phyloP scores from a whole-genome alignment of 148 eudicot genomes.

The Cornus controversa region DNA sequence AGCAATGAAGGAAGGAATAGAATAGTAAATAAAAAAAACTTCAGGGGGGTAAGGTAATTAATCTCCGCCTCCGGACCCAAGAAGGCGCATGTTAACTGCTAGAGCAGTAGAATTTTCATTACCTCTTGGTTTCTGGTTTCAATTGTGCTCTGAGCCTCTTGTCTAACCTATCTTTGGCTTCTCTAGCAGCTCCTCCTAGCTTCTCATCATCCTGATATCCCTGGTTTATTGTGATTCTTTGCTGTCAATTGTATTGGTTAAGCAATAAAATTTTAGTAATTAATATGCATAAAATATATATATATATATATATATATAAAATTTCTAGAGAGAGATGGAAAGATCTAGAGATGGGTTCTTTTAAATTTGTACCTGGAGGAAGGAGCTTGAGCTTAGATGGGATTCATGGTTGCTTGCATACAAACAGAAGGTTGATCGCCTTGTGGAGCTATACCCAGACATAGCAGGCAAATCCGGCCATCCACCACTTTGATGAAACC shows the following conservation, averaged over 20 bases:
- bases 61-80: neutral
- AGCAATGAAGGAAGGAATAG: too few species aligned
- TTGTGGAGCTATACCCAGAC: constrained; percentile 18
- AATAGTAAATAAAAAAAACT: too few species aligned
- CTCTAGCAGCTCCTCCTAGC: constrained; percentile 63
- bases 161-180: constrained; percentile 76
- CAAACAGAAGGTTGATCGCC: constrained; percentile 41
- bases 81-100: neutral
- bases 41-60: too few species aligned
- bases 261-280: neutral
- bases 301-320: neutral
- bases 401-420: constrained; percentile 34
- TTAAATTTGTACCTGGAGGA: constrained; percentile 12
- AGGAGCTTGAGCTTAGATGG: constrained; percentile 23
- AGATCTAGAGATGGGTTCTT: neutral
- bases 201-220: constrained; percentile 42
- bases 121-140: constrained; percentile 45
- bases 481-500: constrained; percentile 42
- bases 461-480: constrained; percentile 3
- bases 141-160: constrained; percentile 48
- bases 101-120: neutral
- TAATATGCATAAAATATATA: neutral
- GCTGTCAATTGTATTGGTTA: neutral
- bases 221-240: constrained; percentile 25
- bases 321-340: neutral